Evolutionary conservation across 2,329 filamentous ascomycete species (phyloP).

Genomic region (Fusarium austroafricanum): DNA sequence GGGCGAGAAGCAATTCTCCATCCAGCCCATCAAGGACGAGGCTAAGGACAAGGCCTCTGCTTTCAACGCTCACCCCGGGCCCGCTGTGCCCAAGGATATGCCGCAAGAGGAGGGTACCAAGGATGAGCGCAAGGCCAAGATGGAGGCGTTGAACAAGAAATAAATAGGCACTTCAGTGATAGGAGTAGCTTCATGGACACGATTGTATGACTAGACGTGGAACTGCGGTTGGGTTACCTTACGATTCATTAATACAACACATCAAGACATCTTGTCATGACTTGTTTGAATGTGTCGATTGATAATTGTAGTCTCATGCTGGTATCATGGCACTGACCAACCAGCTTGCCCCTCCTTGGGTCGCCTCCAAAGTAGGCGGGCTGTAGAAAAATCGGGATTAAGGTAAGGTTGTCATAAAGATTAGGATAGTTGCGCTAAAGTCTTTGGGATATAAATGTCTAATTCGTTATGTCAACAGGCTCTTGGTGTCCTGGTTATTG

Average conservation of each 20-base stretch:
- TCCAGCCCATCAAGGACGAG: slow-evolving; percentile 59
- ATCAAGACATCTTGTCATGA: slow-evolving; percentile 7
- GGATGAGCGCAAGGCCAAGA: slow-evolving; percentile 74
- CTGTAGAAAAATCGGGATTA: too few species aligned
- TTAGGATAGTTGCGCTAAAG: neutral
- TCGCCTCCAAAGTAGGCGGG: too few species aligned
- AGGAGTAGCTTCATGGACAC: slow-evolving; percentile 17
- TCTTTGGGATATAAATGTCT: too few species aligned
- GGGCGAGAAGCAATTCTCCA: slow-evolving; percentile 59
- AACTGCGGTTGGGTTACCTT: slow-evolving; percentile 3
- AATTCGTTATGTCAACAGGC: too few species aligned
- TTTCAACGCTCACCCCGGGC: slow-evolving; percentile 68
- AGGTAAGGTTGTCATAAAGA: too few species aligned
- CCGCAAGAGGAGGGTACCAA: slow-evolving; percentile 70
- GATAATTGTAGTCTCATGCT: slow-evolving; percentile 22
- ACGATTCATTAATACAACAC: slow-evolving; percentile 25
- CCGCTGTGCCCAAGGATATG: slow-evolving; percentile 66
- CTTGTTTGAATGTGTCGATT: neutral
- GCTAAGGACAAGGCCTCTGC: slow-evolving; percentile 61
- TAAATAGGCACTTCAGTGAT: slow-evolving; percentile 15
- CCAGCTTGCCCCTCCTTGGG: slow-evolving; percentile 25
- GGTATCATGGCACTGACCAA: slow-evolving; percentile 29
- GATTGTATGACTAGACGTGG: slow-evolving; percentile 41
- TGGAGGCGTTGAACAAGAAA: slow-evolving; percentile 73
- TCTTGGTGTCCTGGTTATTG: too few species aligned